phyloP scores from a whole-genome alignment of 106 monocot genomes.

The Vanilla planifolia region DNA sequence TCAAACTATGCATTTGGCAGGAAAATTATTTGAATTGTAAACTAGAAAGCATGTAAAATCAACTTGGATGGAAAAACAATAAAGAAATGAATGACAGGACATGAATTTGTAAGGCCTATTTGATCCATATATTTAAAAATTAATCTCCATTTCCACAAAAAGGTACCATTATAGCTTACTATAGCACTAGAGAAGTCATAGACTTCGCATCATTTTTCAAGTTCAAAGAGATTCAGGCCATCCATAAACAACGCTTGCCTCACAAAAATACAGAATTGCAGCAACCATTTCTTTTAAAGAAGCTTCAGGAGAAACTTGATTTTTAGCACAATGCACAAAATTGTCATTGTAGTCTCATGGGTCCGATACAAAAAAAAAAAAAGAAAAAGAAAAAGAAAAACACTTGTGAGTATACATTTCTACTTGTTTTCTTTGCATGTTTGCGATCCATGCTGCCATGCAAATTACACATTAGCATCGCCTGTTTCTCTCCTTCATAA shows the following conservation, averaged over 20 bases:
- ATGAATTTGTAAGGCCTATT: neutral
- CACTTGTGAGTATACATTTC: too few relatives aligned
- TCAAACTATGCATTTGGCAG: neutral
- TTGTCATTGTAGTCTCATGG: neutral
- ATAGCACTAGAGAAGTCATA: too few relatives aligned
- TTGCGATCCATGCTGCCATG: too few relatives aligned
- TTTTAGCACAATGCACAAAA: neutral
- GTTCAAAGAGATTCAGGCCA: neutral
- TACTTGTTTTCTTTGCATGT: neutral
- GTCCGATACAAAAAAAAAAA: neutral
- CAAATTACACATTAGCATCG: neutral
- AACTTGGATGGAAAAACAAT: neutral
- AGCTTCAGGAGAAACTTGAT: neutral
- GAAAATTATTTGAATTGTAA: neutral
- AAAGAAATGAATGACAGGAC: neutral
- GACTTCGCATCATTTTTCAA: neutral
- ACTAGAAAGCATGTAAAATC: neutral
- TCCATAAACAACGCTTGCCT: neutral
- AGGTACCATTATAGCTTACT: neutral
- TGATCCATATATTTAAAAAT: neutral
- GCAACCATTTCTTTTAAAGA: neutral
- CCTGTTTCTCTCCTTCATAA: neutral
- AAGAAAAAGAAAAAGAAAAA: neutral
- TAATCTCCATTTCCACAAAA: neutral
- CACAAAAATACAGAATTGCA: neutral